phyloP scores from a whole-genome alignment of 23 red algal species.

The Gracilaria caudata region DNA sequence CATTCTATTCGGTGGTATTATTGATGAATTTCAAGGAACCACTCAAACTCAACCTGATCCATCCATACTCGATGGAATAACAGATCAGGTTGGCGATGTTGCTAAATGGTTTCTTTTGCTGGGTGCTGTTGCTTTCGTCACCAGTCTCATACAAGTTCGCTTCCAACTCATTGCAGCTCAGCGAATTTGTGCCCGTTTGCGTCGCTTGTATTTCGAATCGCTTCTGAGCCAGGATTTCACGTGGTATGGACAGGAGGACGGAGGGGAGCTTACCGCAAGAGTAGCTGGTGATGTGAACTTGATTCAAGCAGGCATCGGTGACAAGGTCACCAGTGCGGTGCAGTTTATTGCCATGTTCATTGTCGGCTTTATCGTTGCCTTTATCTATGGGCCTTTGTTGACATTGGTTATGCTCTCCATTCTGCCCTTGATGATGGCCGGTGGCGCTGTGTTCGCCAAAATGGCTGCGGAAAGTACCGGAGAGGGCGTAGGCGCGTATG shows the following conservation, averaged over 20 bases:
- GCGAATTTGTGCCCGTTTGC: slow-evolving; percentile 65
- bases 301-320: slow-evolving; percentile 78
- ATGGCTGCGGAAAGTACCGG: slow-evolving; percentile 64
- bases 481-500: slow-evolving; percentile 84
- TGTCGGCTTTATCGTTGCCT: slow-evolving; percentile 80
- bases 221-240: slow-evolving; percentile 83
- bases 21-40: slow-evolving; percentile 55
- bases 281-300: slow-evolving; percentile 81
- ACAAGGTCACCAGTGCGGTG: slow-evolving; percentile 66
- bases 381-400: slow-evolving; percentile 79
- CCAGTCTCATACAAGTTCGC: slow-evolving; percentile 63
- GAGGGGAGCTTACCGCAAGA: slow-evolving; percentile 76
- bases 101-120: slow-evolving; percentile 86
- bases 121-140: slow-evolving; percentile 77
- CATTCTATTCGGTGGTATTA: slow-evolving; percentile 92
- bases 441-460: slow-evolving; percentile 84
- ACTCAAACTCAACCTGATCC: slow-evolving; percentile 4
- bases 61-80: not conserved
- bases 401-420: slow-evolving; percentile 83
- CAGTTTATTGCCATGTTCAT: slow-evolving; percentile 82
- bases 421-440: slow-evolving; percentile 74
- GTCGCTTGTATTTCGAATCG: slow-evolving; percentile 72
- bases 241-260: slow-evolving; percentile 67
- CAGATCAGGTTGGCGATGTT: slow-evolving; percentile 60
- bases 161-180: slow-evolving; percentile 76